Evolutionary conservation across 345 rosid species (phyloP).

Genomic region (Populus deltoides): DNA sequence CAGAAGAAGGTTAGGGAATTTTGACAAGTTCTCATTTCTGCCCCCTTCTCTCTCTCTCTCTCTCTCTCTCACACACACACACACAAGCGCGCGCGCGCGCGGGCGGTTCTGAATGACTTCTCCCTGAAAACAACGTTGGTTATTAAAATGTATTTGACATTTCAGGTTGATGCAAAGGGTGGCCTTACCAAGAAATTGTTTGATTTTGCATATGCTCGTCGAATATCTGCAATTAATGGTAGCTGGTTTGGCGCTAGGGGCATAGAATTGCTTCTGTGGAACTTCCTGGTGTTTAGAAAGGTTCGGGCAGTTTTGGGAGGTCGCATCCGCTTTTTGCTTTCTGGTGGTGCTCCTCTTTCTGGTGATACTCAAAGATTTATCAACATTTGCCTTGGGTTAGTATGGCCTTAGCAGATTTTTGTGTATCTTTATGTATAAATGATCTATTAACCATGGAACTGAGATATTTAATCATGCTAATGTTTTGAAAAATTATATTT

Average conservation of each 20-base stretch:
- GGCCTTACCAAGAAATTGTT: constrained; percentile 76
- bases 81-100: background rate
- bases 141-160: constrained; percentile 14
- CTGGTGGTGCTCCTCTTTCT: constrained; percentile 99
- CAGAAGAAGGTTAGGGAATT: constrained; percentile 67
- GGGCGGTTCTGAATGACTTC: background rate
- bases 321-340: constrained; percentile 81
- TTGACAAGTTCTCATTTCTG: background rate
- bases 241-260: constrained; percentile 99
- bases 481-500: background rate
- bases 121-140: constrained; percentile 1
- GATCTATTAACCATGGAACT: constrained; percentile 2
- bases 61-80: background rate
- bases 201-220: constrained; percentile 86
- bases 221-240: constrained; percentile 90
- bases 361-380: constrained; percentile 97
- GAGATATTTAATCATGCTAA: background rate
- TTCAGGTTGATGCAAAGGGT: constrained; percentile 82
- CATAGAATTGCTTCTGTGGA: constrained; percentile 76
- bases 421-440: constrained; percentile 7
- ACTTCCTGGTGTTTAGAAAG: constrained; percentile 77
- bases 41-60: background rate
- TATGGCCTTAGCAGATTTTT: constrained; percentile 22
- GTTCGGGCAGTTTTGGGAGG: constrained; percentile 89
- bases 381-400: constrained; percentile 95